These are phyloP conservation scores for Eimeria falciformis DNA, from an alignment of 169 alveolate genomes.

Conservation along the genomic window DNA sequence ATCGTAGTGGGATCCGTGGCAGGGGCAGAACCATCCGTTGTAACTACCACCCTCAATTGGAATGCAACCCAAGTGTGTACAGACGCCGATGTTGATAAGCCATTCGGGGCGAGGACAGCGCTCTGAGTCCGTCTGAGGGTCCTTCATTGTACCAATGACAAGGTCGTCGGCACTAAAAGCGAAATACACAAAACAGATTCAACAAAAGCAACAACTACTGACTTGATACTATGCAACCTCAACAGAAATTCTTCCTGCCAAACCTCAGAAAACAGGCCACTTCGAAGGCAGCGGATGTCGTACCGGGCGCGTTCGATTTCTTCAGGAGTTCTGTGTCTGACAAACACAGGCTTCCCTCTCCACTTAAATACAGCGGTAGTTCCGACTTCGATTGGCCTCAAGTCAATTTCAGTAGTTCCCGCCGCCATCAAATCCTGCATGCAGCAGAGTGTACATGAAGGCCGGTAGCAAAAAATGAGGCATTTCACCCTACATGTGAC, in stretches of 20 bases:
- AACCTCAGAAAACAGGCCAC: too few relatives aligned
- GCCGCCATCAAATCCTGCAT: constrained; percentile 82
- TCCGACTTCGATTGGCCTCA: constrained; percentile 88
- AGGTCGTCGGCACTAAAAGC: constrained; percentile 85
- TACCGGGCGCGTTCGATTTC: constrained; percentile 88
- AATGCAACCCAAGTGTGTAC: constrained; percentile 92
- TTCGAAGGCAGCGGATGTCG: background rate
- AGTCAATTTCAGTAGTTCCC: constrained; percentile 89
- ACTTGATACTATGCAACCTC: too few relatives aligned
- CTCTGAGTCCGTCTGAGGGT: constrained; percentile 90
- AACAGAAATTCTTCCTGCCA: background rate
- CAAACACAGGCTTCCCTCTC: constrained; percentile 91
- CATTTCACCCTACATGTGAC: too few relatives aligned
- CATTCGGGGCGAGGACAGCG: constrained; percentile 90
- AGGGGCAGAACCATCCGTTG: constrained; percentile 91
- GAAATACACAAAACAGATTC: background rate
- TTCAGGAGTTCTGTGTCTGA: constrained; percentile 88
- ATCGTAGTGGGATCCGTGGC: constrained; percentile 93
- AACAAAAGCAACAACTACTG: background rate
- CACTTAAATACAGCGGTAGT: constrained; percentile 89
- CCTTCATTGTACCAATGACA: constrained; percentile 88
- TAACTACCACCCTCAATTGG: constrained; percentile 90
- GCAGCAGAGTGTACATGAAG: background rate
- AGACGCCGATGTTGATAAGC: constrained; percentile 89
- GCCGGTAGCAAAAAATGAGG: too few relatives aligned